A percentile compares a stretch with the other conserved stretches of the same genome.
Evolutionary conservation across 768 basidiomycete genomes (phyloP).

Genomic region (Fistulinella prunicolor): DNA sequence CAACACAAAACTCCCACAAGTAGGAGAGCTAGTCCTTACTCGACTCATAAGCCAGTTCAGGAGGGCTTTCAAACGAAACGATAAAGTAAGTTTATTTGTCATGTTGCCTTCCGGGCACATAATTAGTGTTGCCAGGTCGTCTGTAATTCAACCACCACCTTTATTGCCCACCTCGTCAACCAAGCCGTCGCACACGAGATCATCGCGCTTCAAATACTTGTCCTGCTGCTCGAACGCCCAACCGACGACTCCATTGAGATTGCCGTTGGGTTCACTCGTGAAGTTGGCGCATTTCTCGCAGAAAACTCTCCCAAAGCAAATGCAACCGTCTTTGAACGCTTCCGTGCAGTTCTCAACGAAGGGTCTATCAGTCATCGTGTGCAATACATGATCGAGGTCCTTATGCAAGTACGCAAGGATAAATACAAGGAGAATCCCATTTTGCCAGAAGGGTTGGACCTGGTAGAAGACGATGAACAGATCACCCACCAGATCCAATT

Average conservation of each 20-base stretch:
- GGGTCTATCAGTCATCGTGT: slow-evolving; percentile 93
- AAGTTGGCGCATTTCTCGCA: slow-evolving; percentile 91
- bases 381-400: slow-evolving; percentile 99
- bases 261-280: slow-evolving; percentile 94
- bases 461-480: slow-evolving; percentile 98
- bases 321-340: slow-evolving; percentile 92
- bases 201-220: slow-evolving; percentile 90
- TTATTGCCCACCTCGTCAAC: slow-evolving; percentile 89
- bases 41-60: slow-evolving; percentile 94
- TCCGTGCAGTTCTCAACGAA: slow-evolving; percentile 95
- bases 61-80: slow-evolving; percentile 92
- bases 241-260: slow-evolving; percentile 99
- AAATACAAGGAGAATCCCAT: slow-evolving; percentile 99
- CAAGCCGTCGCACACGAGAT: slow-evolving; percentile 93
- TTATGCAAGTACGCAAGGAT: slow-evolving; percentile 99
- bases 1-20: slow-evolving; percentile 95
- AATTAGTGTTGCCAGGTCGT: slow-evolving; percentile 58
- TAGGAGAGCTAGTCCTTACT: slow-evolving; percentile 87
- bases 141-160: slow-evolving; percentile 90
- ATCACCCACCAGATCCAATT: slow-evolving; percentile 92
- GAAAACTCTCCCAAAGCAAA: slow-evolving; percentile 96
- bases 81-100: slow-evolving; percentile 64
- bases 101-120: neutral
- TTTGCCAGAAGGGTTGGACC: slow-evolving; percentile 88
- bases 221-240: slow-evolving; percentile 92